These are phyloP conservation scores for Litsea cubeba DNA, from an alignment of 164 flowering plant species.

Conservation along the genomic window DNA sequence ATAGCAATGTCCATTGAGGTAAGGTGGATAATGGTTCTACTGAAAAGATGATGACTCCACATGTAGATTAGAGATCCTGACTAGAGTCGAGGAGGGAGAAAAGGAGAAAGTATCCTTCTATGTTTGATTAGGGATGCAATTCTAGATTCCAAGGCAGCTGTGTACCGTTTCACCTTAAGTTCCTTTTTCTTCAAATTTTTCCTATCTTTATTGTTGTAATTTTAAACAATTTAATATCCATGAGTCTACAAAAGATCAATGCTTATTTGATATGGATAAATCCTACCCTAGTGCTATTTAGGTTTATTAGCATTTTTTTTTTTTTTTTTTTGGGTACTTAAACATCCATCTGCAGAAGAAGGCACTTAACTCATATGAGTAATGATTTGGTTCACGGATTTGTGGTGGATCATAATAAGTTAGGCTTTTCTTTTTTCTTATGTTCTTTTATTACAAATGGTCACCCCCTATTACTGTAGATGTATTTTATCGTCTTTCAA, in stretches of 20 bases:
- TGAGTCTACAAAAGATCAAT: neutral
- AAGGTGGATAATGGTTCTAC: neutral
- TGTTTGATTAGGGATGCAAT: neutral
- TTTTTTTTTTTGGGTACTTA: too few species aligned
- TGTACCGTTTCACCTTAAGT: neutral
- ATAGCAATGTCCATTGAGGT: neutral
- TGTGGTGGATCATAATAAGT: neutral
- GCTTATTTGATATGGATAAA: neutral
- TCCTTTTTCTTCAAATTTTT: neutral
- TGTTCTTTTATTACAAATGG: too few species aligned
- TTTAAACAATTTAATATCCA: neutral
- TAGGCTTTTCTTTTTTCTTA: neutral
- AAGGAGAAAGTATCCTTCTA: neutral
- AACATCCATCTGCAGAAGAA: neutral
- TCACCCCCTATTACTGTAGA: neutral
- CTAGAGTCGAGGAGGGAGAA: neutral
- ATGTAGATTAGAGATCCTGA: neutral
- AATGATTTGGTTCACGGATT: neutral
- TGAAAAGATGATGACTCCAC: neutral
- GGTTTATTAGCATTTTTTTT: neutral
- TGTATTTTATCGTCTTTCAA: too few species aligned
- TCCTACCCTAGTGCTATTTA: neutral
- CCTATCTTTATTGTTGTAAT: neutral
- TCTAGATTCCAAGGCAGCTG: neutral
- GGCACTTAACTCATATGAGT: too few species aligned